A percentile compares a stretch with the other conserved stretches of the same genome.
Evolutionary conservation across 2,329 filamentous ascomycete species (phyloP).

Genomic region (Alternaria viburni): DNA sequence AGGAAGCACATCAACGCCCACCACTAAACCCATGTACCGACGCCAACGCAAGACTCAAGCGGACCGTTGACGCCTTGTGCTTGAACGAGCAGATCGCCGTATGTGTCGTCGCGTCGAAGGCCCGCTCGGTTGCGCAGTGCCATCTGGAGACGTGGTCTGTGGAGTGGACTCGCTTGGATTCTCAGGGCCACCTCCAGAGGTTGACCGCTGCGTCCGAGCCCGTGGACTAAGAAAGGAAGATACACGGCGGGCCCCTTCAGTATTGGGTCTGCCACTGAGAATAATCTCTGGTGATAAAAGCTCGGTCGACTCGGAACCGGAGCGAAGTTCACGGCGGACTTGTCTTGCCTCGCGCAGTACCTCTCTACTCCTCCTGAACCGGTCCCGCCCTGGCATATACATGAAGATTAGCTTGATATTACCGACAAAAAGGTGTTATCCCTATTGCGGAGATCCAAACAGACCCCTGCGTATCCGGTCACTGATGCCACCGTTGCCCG

Average conservation of each 20-base stretch:
- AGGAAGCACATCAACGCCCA: background rate
- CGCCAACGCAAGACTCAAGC: constrained; percentile 4
- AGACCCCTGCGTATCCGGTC: constrained; percentile 44
- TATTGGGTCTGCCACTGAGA: background rate
- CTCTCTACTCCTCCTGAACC: constrained; percentile 4
- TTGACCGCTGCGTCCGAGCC: constrained; percentile 1
- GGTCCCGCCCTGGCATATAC: background rate
- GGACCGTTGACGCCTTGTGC: constrained; percentile 3
- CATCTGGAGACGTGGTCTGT: constrained; percentile 1
- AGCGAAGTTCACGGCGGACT: background rate
- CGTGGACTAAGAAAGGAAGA: constrained; percentile 1
- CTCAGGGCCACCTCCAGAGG: constrained; percentile 3
- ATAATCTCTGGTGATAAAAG: background rate
- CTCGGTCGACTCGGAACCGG: background rate
- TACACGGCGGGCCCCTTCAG: background rate
- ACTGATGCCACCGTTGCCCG: constrained; percentile 27
- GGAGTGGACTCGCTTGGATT: constrained; percentile 8
- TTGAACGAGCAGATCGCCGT: constrained; percentile 6
- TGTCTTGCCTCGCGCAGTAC: constrained; percentile 1
- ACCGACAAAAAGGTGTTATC: constrained; percentile 6
- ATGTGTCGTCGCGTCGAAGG: background rate
- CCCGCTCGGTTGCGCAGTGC: background rate
- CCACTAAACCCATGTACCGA: background rate
- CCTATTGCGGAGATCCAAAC: constrained; percentile 36
- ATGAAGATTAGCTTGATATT: constrained; percentile 5